phyloP scores from a whole-genome alignment of 805 yeast species.

The Starmerella sirachaensis region DNA sequence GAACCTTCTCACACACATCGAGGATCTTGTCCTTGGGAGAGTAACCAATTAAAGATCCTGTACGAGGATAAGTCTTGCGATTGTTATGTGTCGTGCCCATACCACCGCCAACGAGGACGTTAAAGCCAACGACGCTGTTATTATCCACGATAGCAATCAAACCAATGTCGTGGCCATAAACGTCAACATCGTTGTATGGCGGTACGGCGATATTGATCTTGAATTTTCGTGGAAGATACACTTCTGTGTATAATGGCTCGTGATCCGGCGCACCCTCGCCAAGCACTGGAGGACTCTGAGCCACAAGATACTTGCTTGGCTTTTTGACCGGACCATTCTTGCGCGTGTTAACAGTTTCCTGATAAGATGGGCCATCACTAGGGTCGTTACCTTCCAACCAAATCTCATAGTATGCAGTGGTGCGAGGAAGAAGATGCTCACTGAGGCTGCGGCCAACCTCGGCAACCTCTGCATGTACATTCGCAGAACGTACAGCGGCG shows the following conservation, averaged over 20 bases:
- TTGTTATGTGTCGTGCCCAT: constrained; percentile 98
- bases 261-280: constrained; percentile 40
- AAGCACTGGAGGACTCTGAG: constrained; percentile 52
- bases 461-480: constrained; percentile 65
- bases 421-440: constrained; percentile 73
- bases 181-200: constrained; percentile 93
- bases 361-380: constrained; percentile 51
- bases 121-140: constrained; percentile 63
- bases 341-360: constrained; percentile 51
- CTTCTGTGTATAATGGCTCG: constrained; percentile 80
- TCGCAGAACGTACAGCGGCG: constrained; percentile 77
- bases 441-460: constrained; percentile 53
- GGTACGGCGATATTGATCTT: constrained; percentile 91
- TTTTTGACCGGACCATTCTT: constrained; percentile 62
- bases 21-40: constrained; percentile 55
- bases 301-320: constrained; percentile 54
- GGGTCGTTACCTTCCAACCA: constrained; percentile 80
- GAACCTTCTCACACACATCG: constrained; percentile 75
- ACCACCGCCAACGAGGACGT: constrained; percentile 92
- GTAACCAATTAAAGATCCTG: constrained; percentile 80
- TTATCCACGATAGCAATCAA: constrained; percentile 63
- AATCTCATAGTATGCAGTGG: constrained; percentile 93
- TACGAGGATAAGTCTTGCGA: constrained; percentile 90
- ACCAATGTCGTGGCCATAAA: constrained; percentile 90
- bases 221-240: constrained; percentile 89